A percentile compares a stretch with the other conserved stretches of the same genome.
These are phyloP conservation scores for Hypocrella siamensis DNA, from an alignment of 2,329 filamentous ascomycete species.

Conservation along the genomic window DNA sequence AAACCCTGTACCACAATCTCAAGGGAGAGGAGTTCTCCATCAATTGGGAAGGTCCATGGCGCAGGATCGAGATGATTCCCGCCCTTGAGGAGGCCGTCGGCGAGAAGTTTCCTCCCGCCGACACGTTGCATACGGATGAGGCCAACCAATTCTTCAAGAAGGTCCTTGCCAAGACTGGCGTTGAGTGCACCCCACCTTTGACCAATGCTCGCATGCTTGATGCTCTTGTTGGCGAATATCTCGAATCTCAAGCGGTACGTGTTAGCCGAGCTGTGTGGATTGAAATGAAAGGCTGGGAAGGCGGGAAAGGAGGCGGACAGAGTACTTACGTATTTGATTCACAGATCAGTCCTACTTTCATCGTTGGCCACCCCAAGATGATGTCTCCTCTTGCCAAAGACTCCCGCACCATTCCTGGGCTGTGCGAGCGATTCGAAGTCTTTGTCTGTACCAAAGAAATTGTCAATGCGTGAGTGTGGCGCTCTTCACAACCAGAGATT, in stretches of 20 bases:
- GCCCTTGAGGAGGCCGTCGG: constrained; percentile 74
- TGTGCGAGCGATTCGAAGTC: constrained; percentile 94
- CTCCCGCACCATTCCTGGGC: constrained; percentile 63
- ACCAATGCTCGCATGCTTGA: constrained; percentile 96
- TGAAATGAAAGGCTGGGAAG: neutral
- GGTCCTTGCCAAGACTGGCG: constrained; percentile 74
- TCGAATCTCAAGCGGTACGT: constrained; percentile 66
- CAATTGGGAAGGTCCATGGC: constrained; percentile 95
- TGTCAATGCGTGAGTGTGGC: constrained; percentile 58
- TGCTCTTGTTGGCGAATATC: constrained; percentile 84
- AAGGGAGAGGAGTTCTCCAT: constrained; percentile 75
- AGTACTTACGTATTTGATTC: constrained; percentile 1
- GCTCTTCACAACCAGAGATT: neutral
- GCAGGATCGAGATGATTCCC: constrained; percentile 80
- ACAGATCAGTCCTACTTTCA: constrained; percentile 56
- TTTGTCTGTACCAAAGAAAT: constrained; percentile 74
- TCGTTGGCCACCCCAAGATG: constrained; percentile 45
- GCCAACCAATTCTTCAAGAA: constrained; percentile 76
- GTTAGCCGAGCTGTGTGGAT: neutral
- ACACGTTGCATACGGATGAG: constrained; percentile 79
- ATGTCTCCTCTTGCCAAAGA: constrained; percentile 95
- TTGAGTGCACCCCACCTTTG: constrained; percentile 78
- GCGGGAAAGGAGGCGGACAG: neutral
- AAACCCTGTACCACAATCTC: constrained; percentile 76
- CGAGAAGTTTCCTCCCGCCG: constrained; percentile 83